These are phyloP conservation scores for Nothomitra cinnamomea DNA, from an alignment of 2,329 filamentous ascomycete genomes.

Conservation along the genomic window DNA sequence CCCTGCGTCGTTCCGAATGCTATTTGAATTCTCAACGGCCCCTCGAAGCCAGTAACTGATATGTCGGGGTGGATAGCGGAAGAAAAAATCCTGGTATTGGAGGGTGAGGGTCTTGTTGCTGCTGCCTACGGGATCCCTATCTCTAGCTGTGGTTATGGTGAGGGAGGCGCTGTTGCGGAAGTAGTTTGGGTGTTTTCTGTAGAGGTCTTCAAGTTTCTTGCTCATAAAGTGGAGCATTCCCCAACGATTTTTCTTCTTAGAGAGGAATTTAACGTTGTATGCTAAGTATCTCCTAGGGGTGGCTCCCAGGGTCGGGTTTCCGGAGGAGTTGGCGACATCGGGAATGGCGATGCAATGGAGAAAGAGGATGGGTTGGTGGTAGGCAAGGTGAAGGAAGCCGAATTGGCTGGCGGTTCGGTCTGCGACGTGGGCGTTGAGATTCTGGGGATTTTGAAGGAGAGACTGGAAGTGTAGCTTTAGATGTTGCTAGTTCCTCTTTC, in stretches of 20 bases:
- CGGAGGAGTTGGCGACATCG: slow-evolving; percentile 78
- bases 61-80: slow-evolving; percentile 87
- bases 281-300: slow-evolving; percentile 70
- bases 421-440: slow-evolving; percentile 67
- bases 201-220: slow-evolving; percentile 80
- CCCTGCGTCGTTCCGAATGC: slow-evolving; percentile 64
- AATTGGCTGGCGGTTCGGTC: slow-evolving; percentile 84
- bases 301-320: slow-evolving; percentile 56
- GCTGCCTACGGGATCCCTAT: slow-evolving; percentile 25
- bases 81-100: slow-evolving; percentile 98
- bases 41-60: slow-evolving; percentile 65
- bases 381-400: slow-evolving; percentile 75
- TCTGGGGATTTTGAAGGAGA: slow-evolving; percentile 63
- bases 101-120: slow-evolving; percentile 29
- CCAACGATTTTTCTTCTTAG: slow-evolving; percentile 95
- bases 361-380: slow-evolving; percentile 81
- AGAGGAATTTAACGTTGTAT: slow-evolving; percentile 76
- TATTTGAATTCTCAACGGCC: slow-evolving; percentile 42
- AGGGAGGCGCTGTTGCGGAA: slow-evolving; percentile 27
- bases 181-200: slow-evolving; percentile 70
- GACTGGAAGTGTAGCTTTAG: slow-evolving; percentile 51
- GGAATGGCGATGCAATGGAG: slow-evolving; percentile 76
- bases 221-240: slow-evolving; percentile 97
- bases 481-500: slow-evolving; percentile 51
- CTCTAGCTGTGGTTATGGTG: not conserved